These are phyloP conservation scores for Fusarium sp. DNA, from an alignment of 2,329 filamentous ascomycete species.

Conservation along the genomic window DNA sequence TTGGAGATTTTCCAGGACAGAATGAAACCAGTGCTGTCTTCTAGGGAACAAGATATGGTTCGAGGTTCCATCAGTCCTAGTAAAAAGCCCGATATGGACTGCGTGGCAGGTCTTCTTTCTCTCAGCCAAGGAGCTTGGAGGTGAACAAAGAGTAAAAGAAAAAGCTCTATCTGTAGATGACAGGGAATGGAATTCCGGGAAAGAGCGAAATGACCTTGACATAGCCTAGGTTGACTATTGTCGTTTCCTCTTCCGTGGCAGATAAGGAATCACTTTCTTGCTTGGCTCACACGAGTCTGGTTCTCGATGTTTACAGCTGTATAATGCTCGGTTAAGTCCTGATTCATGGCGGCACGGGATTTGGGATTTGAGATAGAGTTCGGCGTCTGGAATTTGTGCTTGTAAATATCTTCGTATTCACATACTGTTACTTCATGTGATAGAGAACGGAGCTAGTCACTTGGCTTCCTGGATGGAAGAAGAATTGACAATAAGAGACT, in stretches of 20 bases:
- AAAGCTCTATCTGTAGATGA: constrained; percentile 1
- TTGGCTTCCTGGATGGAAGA: constrained; percentile 30
- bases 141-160: constrained; percentile 43
- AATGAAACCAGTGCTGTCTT: constrained; percentile 38
- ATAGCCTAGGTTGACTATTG: constrained; percentile 21
- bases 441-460: constrained; percentile 2
- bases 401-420: constrained; percentile 40
- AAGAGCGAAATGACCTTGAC: constrained; percentile 21
- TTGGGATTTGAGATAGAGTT: constrained; percentile 10
- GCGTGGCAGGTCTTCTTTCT: constrained; percentile 86
- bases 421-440: constrained; percentile 23
- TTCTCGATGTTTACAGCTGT: constrained; percentile 19
- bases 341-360: constrained; percentile 14
- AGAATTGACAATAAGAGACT: constrained; percentile 17
- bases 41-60: constrained; percentile 69
- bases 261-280: constrained; percentile 28
- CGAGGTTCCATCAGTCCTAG: constrained; percentile 70
- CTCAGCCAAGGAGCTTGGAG: constrained; percentile 94
- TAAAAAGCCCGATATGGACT: constrained; percentile 85
- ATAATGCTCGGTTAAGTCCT: constrained; percentile 32
- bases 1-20: constrained; percentile 65
- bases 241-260: constrained; percentile 18
- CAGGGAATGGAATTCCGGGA: constrained; percentile 15
- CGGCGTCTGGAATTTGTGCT: constrained; percentile 29
- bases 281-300: constrained; percentile 23